Evolutionary conservation across 805 yeast species (phyloP), one percentile per base, ranked within the genome.

Genomic region (Cyberlindnera bimundalis): DNA sequence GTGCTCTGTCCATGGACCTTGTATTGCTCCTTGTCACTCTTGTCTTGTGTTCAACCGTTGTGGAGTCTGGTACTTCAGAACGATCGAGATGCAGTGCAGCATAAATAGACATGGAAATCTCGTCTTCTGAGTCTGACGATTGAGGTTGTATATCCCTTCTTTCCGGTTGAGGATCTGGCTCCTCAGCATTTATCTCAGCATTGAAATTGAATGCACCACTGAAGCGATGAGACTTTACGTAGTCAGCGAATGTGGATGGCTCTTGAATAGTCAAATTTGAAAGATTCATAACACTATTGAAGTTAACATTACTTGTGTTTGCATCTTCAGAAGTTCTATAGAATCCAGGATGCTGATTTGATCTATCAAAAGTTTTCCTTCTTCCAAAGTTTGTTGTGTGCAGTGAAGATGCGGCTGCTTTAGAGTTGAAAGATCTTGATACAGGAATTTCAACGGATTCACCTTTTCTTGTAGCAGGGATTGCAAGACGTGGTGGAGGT

Each of bases 381-480:
- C 53, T 51, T 29, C 54, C 52, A 39, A 52, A 54, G 14, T 48
- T 50, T 4, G 56, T 33, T 2, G 58, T 53, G 24, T 57, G 60
- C n/a, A 57, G 39, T 5, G 58, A 47, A 1, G 53, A 42, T 4
- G 55, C 45, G 1, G 51, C 45, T 8, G 47, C 17, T 29, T 53
- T 53, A 4, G 60, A 55, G 29, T 53, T 56, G 30, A 51, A 50
- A 1, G 60, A 54, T 33, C 50, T 48, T 12, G 61, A 42, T 0
- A 51, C 64, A 3, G 83, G 82, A 20, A 86, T 84, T 54, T 85
- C 93, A 2, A 84, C 76, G 0, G 91, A 76, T 51, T 81, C 93
- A 6, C 95, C 95, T 28, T 77, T 75, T 49, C 89, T 63, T 0
- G 91, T 83, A 0, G 93, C 84, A 1, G 95, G 90, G 37, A 86